Evolutionary conservation across 148 eudicot species (phyloP), one percentile per base, ranked within the genome.

Genomic region (Nepenthes gracilis): DNA sequence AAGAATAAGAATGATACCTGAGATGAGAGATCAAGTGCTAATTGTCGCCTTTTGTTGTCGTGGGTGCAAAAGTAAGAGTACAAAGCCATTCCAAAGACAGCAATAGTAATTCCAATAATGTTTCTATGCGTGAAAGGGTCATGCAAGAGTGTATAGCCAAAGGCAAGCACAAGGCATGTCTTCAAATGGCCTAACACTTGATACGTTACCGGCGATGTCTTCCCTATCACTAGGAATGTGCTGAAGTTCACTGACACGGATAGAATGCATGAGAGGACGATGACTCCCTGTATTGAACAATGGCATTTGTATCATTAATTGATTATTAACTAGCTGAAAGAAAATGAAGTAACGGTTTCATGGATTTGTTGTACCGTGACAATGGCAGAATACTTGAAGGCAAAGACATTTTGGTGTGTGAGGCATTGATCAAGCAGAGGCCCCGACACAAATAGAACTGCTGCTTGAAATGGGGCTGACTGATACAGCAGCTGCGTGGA

Each of bases 231-330:
- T 35, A 84, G 74, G 64, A 83, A 83, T 52, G 88, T 80, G 60
- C 88, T 83, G 78, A 83, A 83, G 78, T 83, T 83, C 49, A 83
- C 88, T 2, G 82, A 80, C 34, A 83, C 80, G 2, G 88, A 78
- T 70, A 83, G 80, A 5, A 83, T 51, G 72, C 88, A 83, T 45
- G 85, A 83, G 6, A 83, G 71, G 58, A 83, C 65, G 55, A 83
- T 83, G 76, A 83, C 77, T 12, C 74, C 80, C 88, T 83, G 78
- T 65, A 72, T 59, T 14, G 62, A 52, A 58, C 23, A 66, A 32
- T 12, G 2, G 45, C 65, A 62, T 47, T 13, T 33, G 52, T 6
- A 6, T 33, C 56, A 62, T 23, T 6, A 12, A 34, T 35, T 49
- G 34, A 8, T 43, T 40, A 40, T 3, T 40, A 8, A 8, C 45